Evolutionary conservation across 2,329 filamentous ascomycete species (phyloP), one percentile per base, ranked within the genome.

Genomic region (Teratosphaeria epicoccoides): DNA sequence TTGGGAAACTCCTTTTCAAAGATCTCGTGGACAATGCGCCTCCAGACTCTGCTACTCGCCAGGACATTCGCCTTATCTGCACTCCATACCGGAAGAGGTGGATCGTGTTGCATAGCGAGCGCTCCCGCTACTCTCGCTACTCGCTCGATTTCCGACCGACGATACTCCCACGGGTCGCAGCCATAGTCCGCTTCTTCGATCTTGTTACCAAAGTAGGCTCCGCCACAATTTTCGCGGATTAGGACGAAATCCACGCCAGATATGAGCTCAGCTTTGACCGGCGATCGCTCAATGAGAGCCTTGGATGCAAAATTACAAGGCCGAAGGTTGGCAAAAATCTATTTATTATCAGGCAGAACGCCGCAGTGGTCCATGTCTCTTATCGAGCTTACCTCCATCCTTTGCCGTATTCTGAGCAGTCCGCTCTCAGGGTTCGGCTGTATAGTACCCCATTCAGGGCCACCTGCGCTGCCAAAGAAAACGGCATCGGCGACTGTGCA

Each of bases 21-120:
- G 2, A 70, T 57, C 4, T 73, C 64, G 11, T 66, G 62, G 0
- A 72, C 73, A 3, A 71, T 70, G 11, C 68, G 63, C 3, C 76
- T 62, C 76, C 76, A 78, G 3, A 78, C 69, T 2, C 76, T 65
- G 3, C 72, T 70, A 46, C 68, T 76, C 0, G 76, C 76, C 24
- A 48, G 23, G 9, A 78, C 75, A 53, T 78, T 78, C 43, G 74
- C 75, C 62, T 79, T 78, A 62, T 79, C 76, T 1, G 69, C 70
- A 52, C 71, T 74, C 68, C 70, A 74, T 1, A 77, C 75, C 2
- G 68, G 61, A 1, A 70, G 65, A 11, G 72, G 69, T 7, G 62
- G 59, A 45, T 66, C 66, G 6, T 65, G 60, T 54, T 59, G 61
- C 59, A 54, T 64, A 0, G 76, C 74, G 4, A 78, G 65, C 4